Evolutionary conservation across 2,329 filamentous ascomycete species (phyloP).

Genomic region (Davidsoniella virescens): DNA sequence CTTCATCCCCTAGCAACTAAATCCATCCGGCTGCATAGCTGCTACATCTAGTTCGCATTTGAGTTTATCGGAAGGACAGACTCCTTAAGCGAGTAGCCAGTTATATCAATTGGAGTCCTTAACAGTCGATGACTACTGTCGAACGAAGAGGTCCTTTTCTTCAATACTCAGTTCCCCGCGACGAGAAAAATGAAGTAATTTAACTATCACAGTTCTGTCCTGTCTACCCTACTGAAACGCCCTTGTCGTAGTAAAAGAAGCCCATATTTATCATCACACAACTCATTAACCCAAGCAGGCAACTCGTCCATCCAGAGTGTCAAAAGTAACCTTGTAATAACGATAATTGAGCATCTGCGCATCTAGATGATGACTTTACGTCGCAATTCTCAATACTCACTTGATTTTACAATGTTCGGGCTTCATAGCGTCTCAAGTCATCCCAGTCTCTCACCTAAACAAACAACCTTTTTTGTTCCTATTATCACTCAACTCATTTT

Average conservation of each 20-base stretch:
- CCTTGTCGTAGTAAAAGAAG: too few species aligned
- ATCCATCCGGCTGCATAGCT: neutral
- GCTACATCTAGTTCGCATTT: neutral
- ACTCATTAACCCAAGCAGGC: too few species aligned
- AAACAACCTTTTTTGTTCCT: neutral
- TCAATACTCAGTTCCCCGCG: too few species aligned
- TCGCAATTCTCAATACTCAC: neutral
- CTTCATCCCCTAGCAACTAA: constrained; percentile 1
- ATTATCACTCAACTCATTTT: neutral
- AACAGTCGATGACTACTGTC: too few species aligned
- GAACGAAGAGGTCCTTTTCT: too few species aligned
- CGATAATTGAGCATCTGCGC: neutral
- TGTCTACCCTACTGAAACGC: too few species aligned
- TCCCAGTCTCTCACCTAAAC: neutral
- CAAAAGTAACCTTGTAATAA: neutral
- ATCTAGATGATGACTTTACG: neutral
- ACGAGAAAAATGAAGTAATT: too few species aligned
- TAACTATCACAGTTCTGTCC: too few species aligned
- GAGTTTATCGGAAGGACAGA: neutral
- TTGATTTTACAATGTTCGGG: too few species aligned
- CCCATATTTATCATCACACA: too few species aligned
- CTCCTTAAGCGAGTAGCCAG: constrained; percentile 4
- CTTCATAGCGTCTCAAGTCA: too few species aligned
- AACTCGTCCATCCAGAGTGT: neutral
- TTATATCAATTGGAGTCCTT: neutral